Conservation (phyloP, 805 yeast genomes). For the Suhomyces tanzawaensis region DNA sequence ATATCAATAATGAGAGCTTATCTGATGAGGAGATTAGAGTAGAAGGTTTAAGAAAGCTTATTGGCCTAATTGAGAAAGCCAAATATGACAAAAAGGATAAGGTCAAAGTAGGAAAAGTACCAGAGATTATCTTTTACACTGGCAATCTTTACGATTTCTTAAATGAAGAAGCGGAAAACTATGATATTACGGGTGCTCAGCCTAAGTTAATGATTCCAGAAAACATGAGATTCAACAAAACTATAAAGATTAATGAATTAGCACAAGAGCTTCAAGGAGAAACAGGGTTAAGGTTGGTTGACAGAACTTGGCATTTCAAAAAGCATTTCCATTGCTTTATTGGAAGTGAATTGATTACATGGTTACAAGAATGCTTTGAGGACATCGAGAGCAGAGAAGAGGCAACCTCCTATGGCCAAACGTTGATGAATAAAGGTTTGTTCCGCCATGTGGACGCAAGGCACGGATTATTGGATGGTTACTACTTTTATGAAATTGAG, state of each 20-base stretch:
- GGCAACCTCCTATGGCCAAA: conserved; percentile 78
- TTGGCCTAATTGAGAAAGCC: conserved; percentile 59
- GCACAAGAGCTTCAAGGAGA: conserved; percentile 66
- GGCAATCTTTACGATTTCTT: conserved; percentile 75
- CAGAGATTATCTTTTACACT: conserved; percentile 80
- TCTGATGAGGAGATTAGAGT: conserved; percentile 83
- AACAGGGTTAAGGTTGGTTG: conserved; percentile 65
- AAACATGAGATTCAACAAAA: conserved; percentile 44
- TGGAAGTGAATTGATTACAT: conserved; percentile 81
- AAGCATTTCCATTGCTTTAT: conserved; percentile 73
- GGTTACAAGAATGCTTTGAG: conserved; percentile 76
- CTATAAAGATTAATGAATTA: conserved; percentile 49
- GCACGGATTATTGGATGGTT: conserved; percentile 88
- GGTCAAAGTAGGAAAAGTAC: conserved; percentile 43
- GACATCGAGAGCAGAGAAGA: conserved; percentile 82
- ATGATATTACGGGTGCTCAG: conserved; percentile 36
- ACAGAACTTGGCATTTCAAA: conserved; percentile 89
- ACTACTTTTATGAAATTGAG: conserved; percentile 77
- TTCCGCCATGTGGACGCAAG: conserved; percentile 80
- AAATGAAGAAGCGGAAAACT: conserved; percentile 42
- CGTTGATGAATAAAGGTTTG: conserved; percentile 66
- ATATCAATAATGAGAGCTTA: conserved; percentile 56
- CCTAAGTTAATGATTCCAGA: conserved; percentile 35
- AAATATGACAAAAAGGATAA: conserved; percentile 35
- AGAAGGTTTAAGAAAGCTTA: conserved; percentile 80